Evolutionary conservation across 225 moss, liverwort and hornwort species (phyloP).

Genomic region (Antitrichia curtipendula): DNA sequence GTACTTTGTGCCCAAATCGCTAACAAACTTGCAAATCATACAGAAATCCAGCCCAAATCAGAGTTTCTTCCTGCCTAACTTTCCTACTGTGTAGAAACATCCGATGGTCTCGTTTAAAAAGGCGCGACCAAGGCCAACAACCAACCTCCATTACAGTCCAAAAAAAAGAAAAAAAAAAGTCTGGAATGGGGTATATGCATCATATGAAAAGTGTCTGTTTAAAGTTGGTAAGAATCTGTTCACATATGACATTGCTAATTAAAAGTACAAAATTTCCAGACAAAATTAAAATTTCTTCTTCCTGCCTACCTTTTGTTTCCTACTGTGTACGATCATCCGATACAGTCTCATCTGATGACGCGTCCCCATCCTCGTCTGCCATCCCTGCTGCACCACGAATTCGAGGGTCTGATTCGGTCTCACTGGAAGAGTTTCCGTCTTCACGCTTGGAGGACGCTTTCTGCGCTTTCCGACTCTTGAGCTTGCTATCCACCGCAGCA

Average conservation of each 20-base stretch:
- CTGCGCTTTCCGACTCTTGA: slow-evolving; percentile 8
- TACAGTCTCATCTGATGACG: slow-evolving; percentile 91
- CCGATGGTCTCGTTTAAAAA: neutral
- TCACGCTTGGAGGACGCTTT: slow-evolving; percentile 13
- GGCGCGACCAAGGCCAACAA: neutral
- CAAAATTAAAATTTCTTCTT: neutral
- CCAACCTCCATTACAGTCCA: neutral
- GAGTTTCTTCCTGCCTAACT: neutral
- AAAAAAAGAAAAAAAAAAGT: neutral
- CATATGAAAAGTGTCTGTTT: neutral
- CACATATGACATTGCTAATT: slow-evolving; percentile 14
- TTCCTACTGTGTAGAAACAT: neutral
- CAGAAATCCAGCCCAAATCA: slow-evolving; percentile 1
- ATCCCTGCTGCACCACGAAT: slow-evolving; percentile 56
- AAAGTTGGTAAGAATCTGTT: slow-evolving; percentile 23
- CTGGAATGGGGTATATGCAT: neutral
- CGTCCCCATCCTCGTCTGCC: slow-evolving; percentile 58
- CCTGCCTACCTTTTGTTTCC: neutral
- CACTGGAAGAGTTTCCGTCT: slow-evolving; percentile 72
- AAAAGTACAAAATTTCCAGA: slow-evolving; percentile 23
- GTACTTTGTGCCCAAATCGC: neutral
- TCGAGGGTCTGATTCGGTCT: slow-evolving; percentile 87
- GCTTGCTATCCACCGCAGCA: neutral
- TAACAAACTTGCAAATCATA: neutral
- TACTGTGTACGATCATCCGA: slow-evolving; percentile 91